Conservation (phyloP, 2,329 filamentous ascomycete species). For the Aspergillus ruber region DNA sequence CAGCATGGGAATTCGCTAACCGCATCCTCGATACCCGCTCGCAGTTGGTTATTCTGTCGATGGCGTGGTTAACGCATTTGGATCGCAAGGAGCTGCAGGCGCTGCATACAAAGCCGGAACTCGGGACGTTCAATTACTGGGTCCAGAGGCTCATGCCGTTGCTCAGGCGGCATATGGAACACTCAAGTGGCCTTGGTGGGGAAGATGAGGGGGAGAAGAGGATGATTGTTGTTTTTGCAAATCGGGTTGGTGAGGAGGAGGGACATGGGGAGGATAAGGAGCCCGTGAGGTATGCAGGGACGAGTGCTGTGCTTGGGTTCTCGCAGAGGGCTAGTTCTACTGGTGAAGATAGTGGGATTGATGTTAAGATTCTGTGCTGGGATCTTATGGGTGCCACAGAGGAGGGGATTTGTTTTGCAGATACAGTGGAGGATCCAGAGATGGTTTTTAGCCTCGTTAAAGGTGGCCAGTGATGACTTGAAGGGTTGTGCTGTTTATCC, state of each 20-base stretch:
- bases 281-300: constrained; percentile 42
- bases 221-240: constrained; percentile 42
- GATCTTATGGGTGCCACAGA: constrained; percentile 39
- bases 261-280: constrained; percentile 27
- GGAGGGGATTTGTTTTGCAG: constrained; percentile 42
- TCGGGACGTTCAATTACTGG: constrained; percentile 59
- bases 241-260: constrained; percentile 40
- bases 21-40: constrained; percentile 45
- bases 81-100: constrained; percentile 42
- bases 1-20: constrained; percentile 55
- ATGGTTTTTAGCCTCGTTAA: constrained; percentile 32
- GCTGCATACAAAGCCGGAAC: constrained; percentile 45
- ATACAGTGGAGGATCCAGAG: constrained; percentile 36
- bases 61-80: constrained; percentile 57
- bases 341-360: constrained; percentile 8
- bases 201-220: constrained; percentile 21
- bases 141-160: constrained; percentile 53
- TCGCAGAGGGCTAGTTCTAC: constrained; percentile 18
- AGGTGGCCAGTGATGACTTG: neutral
- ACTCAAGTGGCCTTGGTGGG: constrained; percentile 20
- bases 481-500: no score
- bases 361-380: constrained; percentile 40
- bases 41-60: constrained; percentile 52
- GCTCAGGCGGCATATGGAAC: constrained; percentile 26
- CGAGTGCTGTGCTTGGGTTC: constrained; percentile 40